Percentiles rank a stretch among this genome's conserved stretches.
Evolutionary conservation across 2,329 filamentous ascomycete genomes (phyloP).

Genomic region (Colletotrichum caudatum): DNA sequence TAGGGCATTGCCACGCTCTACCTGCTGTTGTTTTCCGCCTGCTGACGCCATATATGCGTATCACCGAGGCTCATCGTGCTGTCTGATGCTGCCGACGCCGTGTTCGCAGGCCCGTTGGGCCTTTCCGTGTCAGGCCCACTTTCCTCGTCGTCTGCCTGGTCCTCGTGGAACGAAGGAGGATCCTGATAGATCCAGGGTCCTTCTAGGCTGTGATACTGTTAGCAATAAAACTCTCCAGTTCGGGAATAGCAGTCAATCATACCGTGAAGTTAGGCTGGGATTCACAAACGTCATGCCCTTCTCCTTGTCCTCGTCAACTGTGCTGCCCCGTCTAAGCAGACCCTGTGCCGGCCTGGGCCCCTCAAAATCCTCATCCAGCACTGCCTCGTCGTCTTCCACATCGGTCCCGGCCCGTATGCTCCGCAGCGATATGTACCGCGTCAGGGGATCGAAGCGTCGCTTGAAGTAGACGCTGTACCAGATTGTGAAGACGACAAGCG

Average conservation of each 20-base stretch:
- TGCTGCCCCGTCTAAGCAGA: constrained; percentile 67
- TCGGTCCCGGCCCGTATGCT: constrained; percentile 75
- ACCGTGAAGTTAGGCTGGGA: constrained; percentile 77
- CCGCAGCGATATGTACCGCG: constrained; percentile 89
- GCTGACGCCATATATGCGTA: constrained; percentile 62
- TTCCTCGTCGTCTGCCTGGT: constrained; percentile 30
- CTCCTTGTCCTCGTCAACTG: constrained; percentile 79
- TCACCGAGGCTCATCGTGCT: constrained; percentile 63
- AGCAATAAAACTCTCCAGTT: constrained; percentile 8
- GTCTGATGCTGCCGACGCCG: constrained; percentile 51
- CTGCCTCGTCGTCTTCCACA: constrained; percentile 50
- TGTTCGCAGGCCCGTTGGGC: constrained; percentile 26
- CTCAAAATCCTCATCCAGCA: constrained; percentile 53
- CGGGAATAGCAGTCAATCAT: constrained; percentile 49
- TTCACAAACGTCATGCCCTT: constrained; percentile 79
- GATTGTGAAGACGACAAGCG: constrained; percentile 81
- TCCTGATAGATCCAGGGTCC: constrained; percentile 77
- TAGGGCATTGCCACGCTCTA: not conserved
- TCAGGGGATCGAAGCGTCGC: constrained; percentile 86
- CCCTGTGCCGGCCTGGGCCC: constrained; percentile 53
- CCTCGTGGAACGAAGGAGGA: constrained; percentile 55
- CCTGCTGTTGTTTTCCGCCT: constrained; percentile 20
- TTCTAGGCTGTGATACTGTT: constrained; percentile 64
- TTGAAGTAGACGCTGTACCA: constrained; percentile 92
- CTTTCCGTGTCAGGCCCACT: constrained; percentile 23